These are phyloP conservation scores for Didymosphaeria variabile DNA, from an alignment of 2,329 filamentous ascomycete genomes.

Conservation along the genomic window DNA sequence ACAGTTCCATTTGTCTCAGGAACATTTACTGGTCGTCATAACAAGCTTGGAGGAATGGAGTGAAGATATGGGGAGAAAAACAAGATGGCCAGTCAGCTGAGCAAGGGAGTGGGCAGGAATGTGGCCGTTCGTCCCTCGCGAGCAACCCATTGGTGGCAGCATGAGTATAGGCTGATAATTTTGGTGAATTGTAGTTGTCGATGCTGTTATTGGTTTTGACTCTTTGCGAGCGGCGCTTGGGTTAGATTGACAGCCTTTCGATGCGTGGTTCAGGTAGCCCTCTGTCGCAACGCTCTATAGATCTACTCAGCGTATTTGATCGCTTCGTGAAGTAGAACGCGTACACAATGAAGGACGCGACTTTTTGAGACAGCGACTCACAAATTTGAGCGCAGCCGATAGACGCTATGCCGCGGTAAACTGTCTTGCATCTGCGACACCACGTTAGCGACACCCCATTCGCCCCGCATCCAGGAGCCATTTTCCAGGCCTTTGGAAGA, in stretches of 20 bases:
- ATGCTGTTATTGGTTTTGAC: neutral
- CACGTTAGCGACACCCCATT: constrained; percentile 6
- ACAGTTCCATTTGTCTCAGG: constrained; percentile 38
- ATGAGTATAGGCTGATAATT: neutral
- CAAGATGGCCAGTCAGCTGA: constrained; percentile 25
- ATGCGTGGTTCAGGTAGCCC: neutral
- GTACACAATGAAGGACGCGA: neutral
- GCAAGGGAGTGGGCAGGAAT: constrained; percentile 42
- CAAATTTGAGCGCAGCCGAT: no score
- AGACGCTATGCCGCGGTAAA: neutral
- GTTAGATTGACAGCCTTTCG: neutral
- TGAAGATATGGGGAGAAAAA: constrained; percentile 42
- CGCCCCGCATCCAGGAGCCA: neutral
- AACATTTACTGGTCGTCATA: constrained; percentile 47
- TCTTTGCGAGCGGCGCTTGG: neutral
- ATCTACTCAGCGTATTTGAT: neutral
- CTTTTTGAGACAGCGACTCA: neutral
- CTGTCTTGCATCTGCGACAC: constrained; percentile 6
- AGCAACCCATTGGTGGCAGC: neutral
- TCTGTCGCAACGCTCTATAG: neutral
- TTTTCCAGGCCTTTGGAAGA: neutral
- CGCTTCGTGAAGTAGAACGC: neutral
- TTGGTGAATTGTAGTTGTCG: neutral
- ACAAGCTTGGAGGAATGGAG: constrained; percentile 48
- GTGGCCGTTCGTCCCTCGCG: constrained; percentile 21